phyloP scores from a whole-genome alignment of 768 basidiomycete species.

The Xerocomellus amylosporus region DNA sequence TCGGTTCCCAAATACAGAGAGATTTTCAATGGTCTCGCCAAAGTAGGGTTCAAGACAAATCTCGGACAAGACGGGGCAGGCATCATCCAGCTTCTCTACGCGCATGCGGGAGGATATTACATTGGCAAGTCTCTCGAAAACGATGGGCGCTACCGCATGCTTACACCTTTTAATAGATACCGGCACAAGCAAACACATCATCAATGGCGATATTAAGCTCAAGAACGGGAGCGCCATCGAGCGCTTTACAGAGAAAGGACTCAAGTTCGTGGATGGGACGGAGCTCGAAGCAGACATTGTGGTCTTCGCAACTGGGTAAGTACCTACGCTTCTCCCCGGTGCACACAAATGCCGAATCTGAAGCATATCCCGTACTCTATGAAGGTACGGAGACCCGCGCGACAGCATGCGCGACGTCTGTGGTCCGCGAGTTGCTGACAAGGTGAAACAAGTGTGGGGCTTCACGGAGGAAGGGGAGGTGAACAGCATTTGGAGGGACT shows the following conservation, averaged over 20 bases:
- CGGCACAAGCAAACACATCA: slow-evolving; percentile 44
- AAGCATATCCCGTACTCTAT: background rate
- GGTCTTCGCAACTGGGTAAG: slow-evolving; percentile 33
- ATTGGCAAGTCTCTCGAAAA: slow-evolving; percentile 26
- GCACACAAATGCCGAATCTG: background rate
- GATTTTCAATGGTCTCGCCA: slow-evolving; percentile 36
- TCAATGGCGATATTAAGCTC: slow-evolving; percentile 49
- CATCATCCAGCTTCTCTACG: slow-evolving; percentile 25
- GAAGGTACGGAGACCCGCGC: slow-evolving; percentile 47
- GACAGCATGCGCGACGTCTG: slow-evolving; percentile 43
- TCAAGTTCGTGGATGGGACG: slow-evolving; percentile 30
- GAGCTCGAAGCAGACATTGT: slow-evolving; percentile 34
- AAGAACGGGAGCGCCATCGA: slow-evolving; percentile 40
- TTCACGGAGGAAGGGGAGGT: slow-evolving; percentile 62
- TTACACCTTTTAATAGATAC: slow-evolving; percentile 19
- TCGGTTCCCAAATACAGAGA: slow-evolving; percentile 23
- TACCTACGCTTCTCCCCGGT: background rate
- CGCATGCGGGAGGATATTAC: slow-evolving; percentile 40
- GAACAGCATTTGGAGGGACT: slow-evolving; percentile 35
- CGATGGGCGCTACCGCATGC: too few relatives aligned
- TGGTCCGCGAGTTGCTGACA: slow-evolving; percentile 43
- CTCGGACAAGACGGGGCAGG: slow-evolving; percentile 36
- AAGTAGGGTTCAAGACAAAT: slow-evolving; percentile 39
- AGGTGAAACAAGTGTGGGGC: slow-evolving; percentile 58
- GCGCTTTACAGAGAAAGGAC: slow-evolving; percentile 31